Conservation (phyloP, 805 yeast genomes). For the Kodamaea restingae region DNA sequence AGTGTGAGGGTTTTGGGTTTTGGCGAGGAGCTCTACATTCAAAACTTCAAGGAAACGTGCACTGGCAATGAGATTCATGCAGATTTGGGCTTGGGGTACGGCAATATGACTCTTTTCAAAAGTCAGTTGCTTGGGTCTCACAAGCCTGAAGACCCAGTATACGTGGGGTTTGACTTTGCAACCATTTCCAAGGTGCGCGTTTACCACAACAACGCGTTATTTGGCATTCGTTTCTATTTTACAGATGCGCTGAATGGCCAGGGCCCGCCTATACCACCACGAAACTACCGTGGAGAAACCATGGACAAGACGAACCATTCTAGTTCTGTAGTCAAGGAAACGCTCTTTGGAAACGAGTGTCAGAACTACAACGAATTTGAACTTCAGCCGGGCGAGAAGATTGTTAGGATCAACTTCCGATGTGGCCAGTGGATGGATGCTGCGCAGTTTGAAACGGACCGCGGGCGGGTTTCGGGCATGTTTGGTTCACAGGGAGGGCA, state of each 20-base stretch:
- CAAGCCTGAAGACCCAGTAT: constrained; percentile 16
- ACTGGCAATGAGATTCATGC: constrained; percentile 15
- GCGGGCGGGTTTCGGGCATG: constrained; percentile 50
- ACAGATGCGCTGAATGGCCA: not conserved
- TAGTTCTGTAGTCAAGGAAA: constrained; percentile 8
- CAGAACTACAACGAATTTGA: constrained; percentile 51
- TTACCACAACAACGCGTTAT: constrained; percentile 73
- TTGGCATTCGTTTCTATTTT: constrained; percentile 64
- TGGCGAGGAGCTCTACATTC: constrained; percentile 60
- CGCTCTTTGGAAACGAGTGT: constrained; percentile 51
- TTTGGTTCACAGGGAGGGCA: constrained; percentile 72
- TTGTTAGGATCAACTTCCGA: constrained; percentile 60
- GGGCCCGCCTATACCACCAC: constrained; percentile 37
- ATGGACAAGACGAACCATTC: not conserved
- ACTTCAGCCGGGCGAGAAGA: constrained; percentile 53
- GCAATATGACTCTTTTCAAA: constrained; percentile 35
- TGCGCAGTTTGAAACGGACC: constrained; percentile 62
- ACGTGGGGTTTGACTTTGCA: constrained; percentile 33
- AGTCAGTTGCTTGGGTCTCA: constrained; percentile 31
- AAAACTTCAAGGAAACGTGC: constrained; percentile 38
- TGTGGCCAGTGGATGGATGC: constrained; percentile 91
- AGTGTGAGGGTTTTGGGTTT: constrained; percentile 51
- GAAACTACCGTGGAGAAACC: constrained; percentile 31
- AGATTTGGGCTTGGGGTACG: constrained; percentile 43
- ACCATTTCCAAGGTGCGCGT: constrained; percentile 54